Evolutionary conservation across 495 filamentous ascomycete genomes (phyloP), one percentile per base, ranked within the genome.

Genomic region (Podospora pseudocomata): DNA sequence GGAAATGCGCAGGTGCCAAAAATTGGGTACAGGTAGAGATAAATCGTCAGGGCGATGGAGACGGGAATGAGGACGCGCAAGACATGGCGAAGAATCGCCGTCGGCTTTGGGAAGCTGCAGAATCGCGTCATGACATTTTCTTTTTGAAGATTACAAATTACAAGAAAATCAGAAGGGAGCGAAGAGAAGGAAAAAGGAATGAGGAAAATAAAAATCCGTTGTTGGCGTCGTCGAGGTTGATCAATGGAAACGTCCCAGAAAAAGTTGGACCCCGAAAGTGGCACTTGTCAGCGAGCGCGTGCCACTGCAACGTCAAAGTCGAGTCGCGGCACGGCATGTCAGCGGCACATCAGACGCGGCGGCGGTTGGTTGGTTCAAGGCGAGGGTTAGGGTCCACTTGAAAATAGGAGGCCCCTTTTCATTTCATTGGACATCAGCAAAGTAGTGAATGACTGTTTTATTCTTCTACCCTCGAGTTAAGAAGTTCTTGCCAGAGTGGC

Each of bases 21-120:
- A 70, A 92, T 74, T 4, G 95, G 94, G 80, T 96, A 99, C 69
- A 93, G 82, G 80, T 97, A 97, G 63, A 99, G 85, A 79, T 92
- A 94, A 68, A 88, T 66, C 65, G 90, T 92, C 69, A 84, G 83
- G 66, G 86, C 76, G 66, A 94, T 70, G 65, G 90, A 86, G 64
- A 93, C 76, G n/a, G 91, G 89, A 59, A 93, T 70, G 60, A 96
- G 84, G 61, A 91, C 73, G 74, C 83, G 78, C 76, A 91, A 82
- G 73, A 80, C 80, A 83, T 85, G 82, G 83, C 85, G 83, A 68
- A 91, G 82, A 68, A 88, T 77, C 73, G 78, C 77, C 74, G 82
- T 87, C 68, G 87, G 80, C 39, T 49, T 49, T 13, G 39, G 76
- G 79, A 86, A 74, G 23, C n/a, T 26, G 55, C 55, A 49, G 39